These are phyloP conservation scores for Dictyostelium citrinum DNA, from an alignment of 78 protist genomes.

Conservation along the genomic window DNA sequence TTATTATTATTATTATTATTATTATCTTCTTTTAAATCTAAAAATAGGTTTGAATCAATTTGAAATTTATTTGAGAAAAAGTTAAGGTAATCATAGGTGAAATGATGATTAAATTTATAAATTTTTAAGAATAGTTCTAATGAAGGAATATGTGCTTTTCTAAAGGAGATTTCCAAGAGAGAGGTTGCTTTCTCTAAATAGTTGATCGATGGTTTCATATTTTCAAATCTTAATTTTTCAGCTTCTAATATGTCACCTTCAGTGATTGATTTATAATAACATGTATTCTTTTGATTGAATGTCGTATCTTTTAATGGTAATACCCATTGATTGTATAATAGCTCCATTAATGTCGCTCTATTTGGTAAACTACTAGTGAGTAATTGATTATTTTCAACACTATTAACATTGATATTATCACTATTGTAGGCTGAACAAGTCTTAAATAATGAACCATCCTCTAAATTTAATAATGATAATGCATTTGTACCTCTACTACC, in stretches of 20 bases:
- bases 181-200: not conserved
- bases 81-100: not conserved
- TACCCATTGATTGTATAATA: not conserved
- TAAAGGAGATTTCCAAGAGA: not conserved
- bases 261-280: not conserved
- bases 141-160: not conserved
- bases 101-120: not conserved
- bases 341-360: not conserved
- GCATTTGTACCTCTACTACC: not conserved
- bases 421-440: not conserved
- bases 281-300: not conserved
- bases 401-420: not conserved
- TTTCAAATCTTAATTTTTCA: not conserved
- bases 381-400: not conserved
- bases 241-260: not conserved
- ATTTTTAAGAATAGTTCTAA: not conserved
- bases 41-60: not conserved
- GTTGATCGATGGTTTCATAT: not conserved
- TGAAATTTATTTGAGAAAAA: not conserved
- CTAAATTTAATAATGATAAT: not conserved
- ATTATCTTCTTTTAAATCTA: not conserved
- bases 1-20: not conserved
- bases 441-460: not conserved
- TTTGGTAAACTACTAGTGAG: not conserved
- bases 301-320: not conserved